These are phyloP conservation scores for Arachnopeziza araneosa DNA, from an alignment of 2,329 filamentous ascomycete species.

Conservation along the genomic window DNA sequence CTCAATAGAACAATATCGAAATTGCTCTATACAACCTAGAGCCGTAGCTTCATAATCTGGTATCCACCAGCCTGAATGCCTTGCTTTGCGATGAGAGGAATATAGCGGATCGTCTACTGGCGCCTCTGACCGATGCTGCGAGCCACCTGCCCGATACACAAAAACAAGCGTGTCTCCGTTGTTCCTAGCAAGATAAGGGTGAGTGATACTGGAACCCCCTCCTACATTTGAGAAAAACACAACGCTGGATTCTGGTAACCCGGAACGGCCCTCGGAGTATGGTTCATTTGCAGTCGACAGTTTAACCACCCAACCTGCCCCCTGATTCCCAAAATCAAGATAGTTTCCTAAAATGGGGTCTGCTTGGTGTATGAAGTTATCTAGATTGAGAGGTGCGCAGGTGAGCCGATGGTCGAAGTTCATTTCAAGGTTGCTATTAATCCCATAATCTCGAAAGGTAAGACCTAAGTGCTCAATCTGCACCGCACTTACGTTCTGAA, in stretches of 20 bases:
- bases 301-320: too few relatives aligned
- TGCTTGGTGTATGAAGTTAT: not conserved
- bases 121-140: too few relatives aligned
- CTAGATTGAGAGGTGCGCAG: not conserved
- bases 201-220: too few relatives aligned
- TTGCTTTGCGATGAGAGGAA: not conserved
- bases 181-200: too few relatives aligned
- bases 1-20: not conserved
- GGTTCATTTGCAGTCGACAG: not conserved
- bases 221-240: too few relatives aligned
- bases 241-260: too few relatives aligned
- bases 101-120: not conserved
- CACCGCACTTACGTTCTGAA: not conserved
- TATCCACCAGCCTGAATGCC: too few relatives aligned
- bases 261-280: too few relatives aligned
- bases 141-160: too few relatives aligned
- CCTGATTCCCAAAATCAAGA: too few relatives aligned
- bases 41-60: not conserved
- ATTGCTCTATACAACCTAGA: not conserved
- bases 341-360: too few relatives aligned
- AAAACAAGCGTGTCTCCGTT: too few relatives aligned
- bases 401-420: not conserved
- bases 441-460: not conserved
- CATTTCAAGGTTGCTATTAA: not conserved
- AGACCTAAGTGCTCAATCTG: not conserved